phyloP scores from a whole-genome alignment of 768 basidiomycete species.

The Calocera viscosa region DNA sequence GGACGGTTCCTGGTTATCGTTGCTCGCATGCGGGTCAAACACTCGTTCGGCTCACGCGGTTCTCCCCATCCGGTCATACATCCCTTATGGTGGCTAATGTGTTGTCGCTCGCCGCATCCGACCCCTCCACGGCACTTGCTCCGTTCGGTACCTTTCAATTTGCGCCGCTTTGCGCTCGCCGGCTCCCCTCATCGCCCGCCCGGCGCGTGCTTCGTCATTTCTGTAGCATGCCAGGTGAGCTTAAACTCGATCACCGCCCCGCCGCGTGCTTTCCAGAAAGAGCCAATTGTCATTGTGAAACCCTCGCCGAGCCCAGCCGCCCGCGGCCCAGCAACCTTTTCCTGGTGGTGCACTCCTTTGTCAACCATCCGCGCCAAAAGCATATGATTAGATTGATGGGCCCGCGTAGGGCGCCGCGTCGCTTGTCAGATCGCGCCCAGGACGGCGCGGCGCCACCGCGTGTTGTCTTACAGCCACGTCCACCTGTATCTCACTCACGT shows the following conservation, averaged over 20 bases:
- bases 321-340: background rate
- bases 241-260: background rate
- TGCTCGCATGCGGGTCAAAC: background rate
- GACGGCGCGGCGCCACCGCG: background rate
- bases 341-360: background rate
- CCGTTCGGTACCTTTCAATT: background rate
- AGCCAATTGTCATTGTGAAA: background rate
- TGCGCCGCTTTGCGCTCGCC: background rate
- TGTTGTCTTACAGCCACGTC: background rate
- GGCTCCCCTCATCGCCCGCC: background rate
- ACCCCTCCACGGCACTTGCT: background rate
- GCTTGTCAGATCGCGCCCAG: background rate
- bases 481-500: background rate
- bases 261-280: background rate
- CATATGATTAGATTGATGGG: background rate
- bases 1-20: background rate
- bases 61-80: background rate
- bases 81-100: constrained; percentile 1
- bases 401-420: background rate
- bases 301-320: background rate
- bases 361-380: background rate
- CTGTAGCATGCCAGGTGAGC: background rate
- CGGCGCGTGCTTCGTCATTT: background rate
- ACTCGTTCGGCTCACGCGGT: background rate
- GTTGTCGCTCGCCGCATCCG: background rate